Conservation (phyloP, 1,284 basidiomycete species). For the Bjerkandera adusta region DNA sequence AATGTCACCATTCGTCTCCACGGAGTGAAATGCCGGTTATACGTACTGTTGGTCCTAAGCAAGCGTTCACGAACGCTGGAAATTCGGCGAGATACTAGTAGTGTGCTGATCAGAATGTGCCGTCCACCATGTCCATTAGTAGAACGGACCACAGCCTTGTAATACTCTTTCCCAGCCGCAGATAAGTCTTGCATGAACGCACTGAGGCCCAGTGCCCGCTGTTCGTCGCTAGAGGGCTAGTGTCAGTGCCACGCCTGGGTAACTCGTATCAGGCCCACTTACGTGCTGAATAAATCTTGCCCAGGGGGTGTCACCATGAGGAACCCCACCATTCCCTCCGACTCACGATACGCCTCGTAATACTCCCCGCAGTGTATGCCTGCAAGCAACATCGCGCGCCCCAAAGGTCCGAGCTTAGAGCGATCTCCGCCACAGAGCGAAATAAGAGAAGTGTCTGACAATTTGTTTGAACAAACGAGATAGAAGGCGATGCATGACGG, state of each 20-base stretch:
- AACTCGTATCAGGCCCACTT: neutral
- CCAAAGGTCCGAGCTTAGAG: constrained; percentile 8
- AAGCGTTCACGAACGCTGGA: constrained; percentile 16
- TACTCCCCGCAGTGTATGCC: constrained; percentile 20
- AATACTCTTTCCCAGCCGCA: constrained; percentile 18
- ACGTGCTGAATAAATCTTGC: constrained; percentile 21
- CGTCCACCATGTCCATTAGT: neutral
- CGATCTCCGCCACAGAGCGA: constrained; percentile 18
- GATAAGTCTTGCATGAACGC: constrained; percentile 18
- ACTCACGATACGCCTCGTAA: constrained; percentile 19
- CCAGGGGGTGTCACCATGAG: constrained; percentile 21
- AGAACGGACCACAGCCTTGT: constrained; percentile 15
- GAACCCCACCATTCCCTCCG: constrained; percentile 19
- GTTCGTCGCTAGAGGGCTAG: constrained; percentile 15
- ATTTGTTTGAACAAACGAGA: neutral
- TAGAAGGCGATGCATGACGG: neutral
- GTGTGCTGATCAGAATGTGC: neutral
- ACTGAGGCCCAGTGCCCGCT: constrained; percentile 17
- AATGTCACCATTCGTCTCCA: neutral
- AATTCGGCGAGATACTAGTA: constrained; percentile 17
- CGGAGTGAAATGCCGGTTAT: neutral
- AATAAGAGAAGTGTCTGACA: constrained; percentile 8
- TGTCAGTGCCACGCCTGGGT: neutral
- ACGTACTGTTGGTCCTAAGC: constrained; percentile 17
- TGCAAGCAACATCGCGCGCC: constrained; percentile 20